Percentiles rank a stretch among this genome's conserved stretches.
Evolutionary conservation across 257 asterid species (phyloP).

Genomic region (Cinchona pubescens): DNA sequence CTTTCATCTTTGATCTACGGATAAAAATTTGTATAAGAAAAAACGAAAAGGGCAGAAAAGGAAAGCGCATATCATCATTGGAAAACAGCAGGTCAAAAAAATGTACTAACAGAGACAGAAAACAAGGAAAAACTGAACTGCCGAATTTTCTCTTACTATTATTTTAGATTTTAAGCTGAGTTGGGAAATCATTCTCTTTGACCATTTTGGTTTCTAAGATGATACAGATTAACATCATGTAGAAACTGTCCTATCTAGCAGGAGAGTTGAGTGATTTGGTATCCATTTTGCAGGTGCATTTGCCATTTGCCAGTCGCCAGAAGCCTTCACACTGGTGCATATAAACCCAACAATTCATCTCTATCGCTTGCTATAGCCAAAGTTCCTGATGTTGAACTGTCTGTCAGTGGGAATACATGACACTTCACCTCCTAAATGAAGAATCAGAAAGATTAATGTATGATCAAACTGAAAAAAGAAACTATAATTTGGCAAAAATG

Average conservation of each 20-base stretch:
- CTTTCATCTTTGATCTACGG: not conserved
- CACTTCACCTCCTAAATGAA: slow-evolving; percentile 49
- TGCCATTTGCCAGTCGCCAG: not conserved
- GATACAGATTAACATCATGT: not conserved
- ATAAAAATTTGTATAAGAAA: not conserved
- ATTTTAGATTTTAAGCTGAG: not conserved
- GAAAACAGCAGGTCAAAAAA: not conserved
- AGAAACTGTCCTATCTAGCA: no score
- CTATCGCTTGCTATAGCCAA: slow-evolving; percentile 65
- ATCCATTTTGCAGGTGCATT: not conserved
- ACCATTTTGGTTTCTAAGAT: not conserved
- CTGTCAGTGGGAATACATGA: slow-evolving; percentile 57
- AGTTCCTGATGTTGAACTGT: slow-evolving; percentile 51
- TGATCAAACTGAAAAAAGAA: not conserved
- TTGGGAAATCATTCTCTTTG: not conserved
- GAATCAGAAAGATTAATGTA: not conserved
- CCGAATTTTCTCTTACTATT: not conserved
- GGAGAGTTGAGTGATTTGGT: not conserved
- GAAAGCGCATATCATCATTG: not conserved
- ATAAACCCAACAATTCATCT: slow-evolving; percentile 61
- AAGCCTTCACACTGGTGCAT: slow-evolving; percentile 41
- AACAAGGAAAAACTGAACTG: not conserved
- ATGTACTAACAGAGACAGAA: not conserved
- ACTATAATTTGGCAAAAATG: not conserved
- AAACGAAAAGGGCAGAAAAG: no score